A percentile compares a stretch with the other conserved stretches of the same genome.
These are phyloP conservation scores for Spatholobus suberectus DNA, from an alignment of 306 rosid genomes.

Conservation along the genomic window DNA sequence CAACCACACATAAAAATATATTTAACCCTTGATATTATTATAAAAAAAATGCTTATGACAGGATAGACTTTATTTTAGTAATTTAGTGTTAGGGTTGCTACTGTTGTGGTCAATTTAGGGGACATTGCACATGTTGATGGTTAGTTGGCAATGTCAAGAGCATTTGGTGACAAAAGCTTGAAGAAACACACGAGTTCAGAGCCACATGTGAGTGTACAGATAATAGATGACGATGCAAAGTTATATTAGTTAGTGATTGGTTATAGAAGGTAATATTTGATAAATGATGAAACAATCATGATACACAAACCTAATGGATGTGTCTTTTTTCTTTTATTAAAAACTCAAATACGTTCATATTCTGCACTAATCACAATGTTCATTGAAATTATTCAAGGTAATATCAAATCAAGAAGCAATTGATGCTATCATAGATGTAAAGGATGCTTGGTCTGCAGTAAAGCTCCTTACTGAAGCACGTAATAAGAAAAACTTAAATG, in stretches of 20 bases:
- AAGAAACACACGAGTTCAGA: slow-evolving; percentile 91
- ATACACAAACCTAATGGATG: background rate
- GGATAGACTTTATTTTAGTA: too few relatives aligned
- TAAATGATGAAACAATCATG: background rate
- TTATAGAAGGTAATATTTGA: slow-evolving; percentile 83
- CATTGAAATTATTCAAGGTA: slow-evolving; percentile 58
- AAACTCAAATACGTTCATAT: slow-evolving; percentile 5
- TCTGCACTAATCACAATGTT: background rate
- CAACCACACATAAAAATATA: too few relatives aligned
- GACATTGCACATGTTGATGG: slow-evolving; percentile 97
- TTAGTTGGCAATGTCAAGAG: slow-evolving; percentile 93
- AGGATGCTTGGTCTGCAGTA: slow-evolving; percentile 89
- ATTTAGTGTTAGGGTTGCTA: too few relatives aligned
- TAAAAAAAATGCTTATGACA: too few relatives aligned
- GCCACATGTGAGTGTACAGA: slow-evolving; percentile 64
- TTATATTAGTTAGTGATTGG: slow-evolving; percentile 95
- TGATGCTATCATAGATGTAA: slow-evolving; percentile 63
- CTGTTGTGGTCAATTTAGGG: slow-evolving; percentile 56
- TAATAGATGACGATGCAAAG: slow-evolving; percentile 63
- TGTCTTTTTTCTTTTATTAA: background rate
- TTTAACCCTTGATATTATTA: too few relatives aligned
- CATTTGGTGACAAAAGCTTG: slow-evolving; percentile 95
- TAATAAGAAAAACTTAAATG: slow-evolving; percentile 83
- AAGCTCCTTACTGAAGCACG: slow-evolving; percentile 83
- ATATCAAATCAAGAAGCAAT: slow-evolving; percentile 95